Evolutionary conservation across 768 basidiomycete genomes (phyloP).

Genomic region (Auricularia sp.): DNA sequence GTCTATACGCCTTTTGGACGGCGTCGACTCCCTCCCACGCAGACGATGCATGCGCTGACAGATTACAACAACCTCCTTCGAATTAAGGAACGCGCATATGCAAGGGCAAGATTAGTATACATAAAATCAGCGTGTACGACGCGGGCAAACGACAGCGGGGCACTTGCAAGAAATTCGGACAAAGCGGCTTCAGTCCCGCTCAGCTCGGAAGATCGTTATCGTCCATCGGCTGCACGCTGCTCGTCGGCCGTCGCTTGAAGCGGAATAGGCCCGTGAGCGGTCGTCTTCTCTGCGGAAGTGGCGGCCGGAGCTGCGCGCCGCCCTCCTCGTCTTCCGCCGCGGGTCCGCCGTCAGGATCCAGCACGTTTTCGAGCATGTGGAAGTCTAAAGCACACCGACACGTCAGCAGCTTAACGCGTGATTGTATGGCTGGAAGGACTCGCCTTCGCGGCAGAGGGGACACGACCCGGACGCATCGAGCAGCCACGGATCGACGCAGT

Average conservation of each 20-base stretch:
- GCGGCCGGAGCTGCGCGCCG: not conserved
- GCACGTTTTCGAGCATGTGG: not conserved
- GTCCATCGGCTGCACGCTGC: not conserved
- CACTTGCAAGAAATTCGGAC: too few relatives aligned
- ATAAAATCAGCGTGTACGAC: too few relatives aligned
- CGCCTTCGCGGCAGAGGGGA: constrained; percentile 87
- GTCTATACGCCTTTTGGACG: too few relatives aligned
- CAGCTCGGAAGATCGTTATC: not conserved
- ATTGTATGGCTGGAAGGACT: constrained; percentile 7
- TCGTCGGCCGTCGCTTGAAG: constrained; percentile 1
- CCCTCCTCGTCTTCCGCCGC: too few relatives aligned
- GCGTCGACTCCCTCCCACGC: too few relatives aligned
- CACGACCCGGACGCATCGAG: constrained; percentile 83
- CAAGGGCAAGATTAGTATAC: too few relatives aligned
- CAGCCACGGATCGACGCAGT: constrained; percentile 90
- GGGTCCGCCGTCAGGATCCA: not conserved
- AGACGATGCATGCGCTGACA: too few relatives aligned
- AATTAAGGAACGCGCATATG: too few relatives aligned
- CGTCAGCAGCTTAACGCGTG: not conserved
- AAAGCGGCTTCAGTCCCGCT: too few relatives aligned
- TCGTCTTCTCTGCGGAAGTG: not conserved
- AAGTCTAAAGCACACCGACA: not conserved
- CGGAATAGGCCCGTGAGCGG: not conserved
- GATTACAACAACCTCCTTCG: too few relatives aligned
- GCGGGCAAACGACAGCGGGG: too few relatives aligned